A percentile compares a stretch with the other conserved stretches of the same genome.
Evolutionary conservation across 805 yeast genomes (phyloP).

Genomic region (Hanseniaspora singularis): DNA sequence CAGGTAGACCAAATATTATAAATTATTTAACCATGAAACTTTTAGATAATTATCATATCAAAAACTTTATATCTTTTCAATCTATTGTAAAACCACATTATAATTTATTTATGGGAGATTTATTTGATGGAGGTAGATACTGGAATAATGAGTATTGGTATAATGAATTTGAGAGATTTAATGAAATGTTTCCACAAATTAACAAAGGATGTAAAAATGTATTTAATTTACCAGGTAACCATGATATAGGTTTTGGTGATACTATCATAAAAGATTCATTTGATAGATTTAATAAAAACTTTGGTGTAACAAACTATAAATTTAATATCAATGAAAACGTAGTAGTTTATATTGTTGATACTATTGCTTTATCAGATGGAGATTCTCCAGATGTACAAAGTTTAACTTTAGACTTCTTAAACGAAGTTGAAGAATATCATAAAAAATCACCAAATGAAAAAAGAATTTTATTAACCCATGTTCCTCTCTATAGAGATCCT

Average conservation of each 20-base stretch:
- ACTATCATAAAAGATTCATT: conserved; percentile 46
- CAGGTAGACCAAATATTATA: conserved; percentile 43
- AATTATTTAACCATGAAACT: conserved; percentile 47
- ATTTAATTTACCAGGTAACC: conserved; percentile 74
- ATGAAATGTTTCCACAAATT: conserved; percentile 45
- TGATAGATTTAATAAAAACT: conserved; percentile 53
- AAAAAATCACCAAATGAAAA: conserved; percentile 34
- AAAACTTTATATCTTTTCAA: conserved; percentile 57
- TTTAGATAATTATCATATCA: conserved; percentile 66
- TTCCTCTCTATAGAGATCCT: conserved; percentile 69
- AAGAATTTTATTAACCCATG: conserved; percentile 67
- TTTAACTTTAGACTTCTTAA: conserved; percentile 43
- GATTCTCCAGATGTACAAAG: conserved; percentile 34
- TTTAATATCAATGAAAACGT: conserved; percentile 44
- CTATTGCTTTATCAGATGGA: conserved; percentile 66
- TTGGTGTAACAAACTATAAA: conserved; percentile 57
- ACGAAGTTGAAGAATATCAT: conserved; percentile 25
- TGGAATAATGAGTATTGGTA: conserved; percentile 67
- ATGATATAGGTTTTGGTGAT: conserved; percentile 88
- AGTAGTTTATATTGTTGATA: conserved; percentile 63
- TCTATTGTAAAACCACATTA: conserved; percentile 56
- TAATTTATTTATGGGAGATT: conserved; percentile 73
- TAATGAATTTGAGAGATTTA: conserved; percentile 57
- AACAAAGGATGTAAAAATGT: conserved; percentile 35
- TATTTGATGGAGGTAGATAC: conserved; percentile 89